A percentile compares a stretch with the other conserved stretches of the same genome.
phyloP scores from a whole-genome alignment of 768 basidiomycete genomes.

The Leccinum arenicola region DNA sequence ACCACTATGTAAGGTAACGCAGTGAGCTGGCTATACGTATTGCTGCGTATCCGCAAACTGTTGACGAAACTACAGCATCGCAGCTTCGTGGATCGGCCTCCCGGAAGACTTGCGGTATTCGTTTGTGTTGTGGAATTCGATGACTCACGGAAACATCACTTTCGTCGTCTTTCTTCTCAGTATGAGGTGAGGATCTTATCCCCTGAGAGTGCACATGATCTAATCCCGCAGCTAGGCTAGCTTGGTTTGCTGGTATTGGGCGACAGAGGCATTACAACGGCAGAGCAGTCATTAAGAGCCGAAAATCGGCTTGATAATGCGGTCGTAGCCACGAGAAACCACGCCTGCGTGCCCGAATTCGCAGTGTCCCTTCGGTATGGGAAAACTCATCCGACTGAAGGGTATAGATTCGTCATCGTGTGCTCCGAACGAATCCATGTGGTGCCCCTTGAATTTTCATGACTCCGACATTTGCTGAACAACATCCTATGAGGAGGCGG shows the following conservation, averaged over 20 bases:
- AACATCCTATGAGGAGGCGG: neutral
- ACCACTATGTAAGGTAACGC: constrained; percentile 45
- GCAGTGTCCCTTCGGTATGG: neutral
- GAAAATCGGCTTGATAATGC: constrained; percentile 14
- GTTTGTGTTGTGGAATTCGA: constrained; percentile 59
- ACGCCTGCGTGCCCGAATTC: neutral
- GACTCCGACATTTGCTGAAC: constrained; percentile 53
- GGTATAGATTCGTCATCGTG: constrained; percentile 1
- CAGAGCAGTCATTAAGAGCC: constrained; percentile 8
- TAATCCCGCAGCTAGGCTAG: constrained; percentile 35
- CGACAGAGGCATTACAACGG: constrained; percentile 45
- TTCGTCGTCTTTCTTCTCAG: constrained; percentile 53
- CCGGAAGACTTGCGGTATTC: constrained; percentile 53
- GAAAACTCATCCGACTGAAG: neutral
- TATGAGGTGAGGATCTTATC: constrained; percentile 43
- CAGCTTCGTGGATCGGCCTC: constrained; percentile 53
- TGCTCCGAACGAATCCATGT: constrained; percentile 38
- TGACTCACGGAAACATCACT: constrained; percentile 77
- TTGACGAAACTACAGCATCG: constrained; percentile 43
- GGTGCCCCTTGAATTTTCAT: constrained; percentile 54
- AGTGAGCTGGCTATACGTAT: constrained; percentile 41
- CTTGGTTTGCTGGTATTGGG: constrained; percentile 55
- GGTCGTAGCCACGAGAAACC: neutral
- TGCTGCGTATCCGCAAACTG: neutral
- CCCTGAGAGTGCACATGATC: constrained; percentile 1